These are phyloP conservation scores for Botrytis elliptica DNA, from an alignment of 2,329 filamentous ascomycete genomes.

Conservation along the genomic window DNA sequence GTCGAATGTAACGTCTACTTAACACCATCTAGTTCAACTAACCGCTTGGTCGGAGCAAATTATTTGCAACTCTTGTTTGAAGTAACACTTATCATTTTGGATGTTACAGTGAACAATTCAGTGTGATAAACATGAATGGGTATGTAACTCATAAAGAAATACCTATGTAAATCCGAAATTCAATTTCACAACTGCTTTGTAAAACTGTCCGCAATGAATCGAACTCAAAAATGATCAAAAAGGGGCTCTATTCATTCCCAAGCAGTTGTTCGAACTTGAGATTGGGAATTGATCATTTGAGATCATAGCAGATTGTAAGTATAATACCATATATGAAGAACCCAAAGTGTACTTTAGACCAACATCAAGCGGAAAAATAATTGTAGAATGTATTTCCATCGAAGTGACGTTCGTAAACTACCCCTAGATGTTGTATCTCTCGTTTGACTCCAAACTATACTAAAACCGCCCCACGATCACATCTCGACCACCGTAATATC, in stretches of 20 bases:
- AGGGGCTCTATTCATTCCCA: neutral
- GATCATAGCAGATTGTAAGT: neutral
- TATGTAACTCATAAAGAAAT: neutral
- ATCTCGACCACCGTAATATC: constrained; percentile 8
- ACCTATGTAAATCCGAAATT: neutral
- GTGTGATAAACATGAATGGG: too few relatives aligned
- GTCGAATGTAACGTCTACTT: neutral
- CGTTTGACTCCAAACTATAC: neutral
- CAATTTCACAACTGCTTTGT: neutral
- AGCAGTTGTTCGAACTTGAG: neutral
- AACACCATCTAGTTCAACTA: neutral
- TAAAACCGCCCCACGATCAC: neutral
- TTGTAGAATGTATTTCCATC: neutral
- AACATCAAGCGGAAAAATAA: neutral
- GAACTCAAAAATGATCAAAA: neutral
- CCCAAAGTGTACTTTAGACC: rapidly evolving
- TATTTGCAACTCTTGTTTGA: neutral
- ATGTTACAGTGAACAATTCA: neutral
- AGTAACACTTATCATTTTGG: neutral
- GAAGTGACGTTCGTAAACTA: neutral
- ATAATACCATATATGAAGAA: too few relatives aligned
- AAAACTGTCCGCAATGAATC: neutral
- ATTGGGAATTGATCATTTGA: neutral
- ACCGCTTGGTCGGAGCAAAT: neutral
- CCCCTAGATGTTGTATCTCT: neutral